phyloP scores from a whole-genome alignment of 495 filamentous ascomycete genomes.

The Tuber melanosporum region DNA sequence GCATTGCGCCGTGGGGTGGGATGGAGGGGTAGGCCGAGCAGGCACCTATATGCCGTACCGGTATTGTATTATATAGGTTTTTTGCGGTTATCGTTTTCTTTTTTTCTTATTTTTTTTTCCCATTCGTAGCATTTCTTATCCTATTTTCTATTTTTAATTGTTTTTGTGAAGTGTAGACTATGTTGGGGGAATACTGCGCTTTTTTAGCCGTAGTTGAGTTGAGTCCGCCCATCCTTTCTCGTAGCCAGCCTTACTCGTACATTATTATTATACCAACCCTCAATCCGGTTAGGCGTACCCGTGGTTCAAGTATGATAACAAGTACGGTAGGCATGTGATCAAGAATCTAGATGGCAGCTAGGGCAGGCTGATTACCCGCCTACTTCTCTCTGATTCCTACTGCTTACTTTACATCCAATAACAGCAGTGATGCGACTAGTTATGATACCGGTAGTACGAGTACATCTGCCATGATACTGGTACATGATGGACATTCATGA shows the following conservation, averaged over 20 bases:
- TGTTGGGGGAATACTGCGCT: background rate
- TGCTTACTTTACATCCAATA: background rate
- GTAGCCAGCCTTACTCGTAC: background rate
- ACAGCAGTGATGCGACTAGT: background rate
- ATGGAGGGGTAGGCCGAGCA: too few species aligned
- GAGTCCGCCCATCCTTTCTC: too few species aligned
- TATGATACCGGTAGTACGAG: background rate
- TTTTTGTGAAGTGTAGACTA: background rate
- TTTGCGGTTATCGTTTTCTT: background rate
- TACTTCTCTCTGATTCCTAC: background rate
- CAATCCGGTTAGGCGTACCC: background rate
- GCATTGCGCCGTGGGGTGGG: background rate
- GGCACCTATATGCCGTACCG: background rate
- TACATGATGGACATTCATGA: background rate
- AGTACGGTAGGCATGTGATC: background rate
- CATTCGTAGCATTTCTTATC: background rate
- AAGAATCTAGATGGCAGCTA: background rate
- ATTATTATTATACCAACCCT: background rate
- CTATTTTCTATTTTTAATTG: background rate
- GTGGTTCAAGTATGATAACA: background rate
- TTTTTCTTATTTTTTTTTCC: background rate
- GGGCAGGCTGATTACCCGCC: too few species aligned
- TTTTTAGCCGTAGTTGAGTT: background rate
- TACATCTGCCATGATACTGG: background rate
- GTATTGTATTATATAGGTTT: background rate